Conservation (phyloP, 169 alveolate genomes). For the Plasmodium sp. region DNA sequence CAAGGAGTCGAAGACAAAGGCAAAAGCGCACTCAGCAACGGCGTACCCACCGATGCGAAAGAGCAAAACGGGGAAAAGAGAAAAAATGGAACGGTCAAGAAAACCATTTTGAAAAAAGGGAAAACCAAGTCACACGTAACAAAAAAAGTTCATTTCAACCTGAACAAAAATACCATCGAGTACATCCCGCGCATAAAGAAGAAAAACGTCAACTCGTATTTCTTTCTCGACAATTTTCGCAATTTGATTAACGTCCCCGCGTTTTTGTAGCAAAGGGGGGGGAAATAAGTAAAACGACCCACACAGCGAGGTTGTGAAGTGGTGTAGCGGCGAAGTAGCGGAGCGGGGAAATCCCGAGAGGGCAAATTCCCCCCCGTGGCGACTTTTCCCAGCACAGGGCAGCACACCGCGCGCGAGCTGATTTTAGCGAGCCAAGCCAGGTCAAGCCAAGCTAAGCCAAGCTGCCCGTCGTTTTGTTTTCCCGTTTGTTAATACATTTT, state of each 20-base stretch:
- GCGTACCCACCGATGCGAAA: not conserved
- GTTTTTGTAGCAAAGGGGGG: constrained; percentile 6
- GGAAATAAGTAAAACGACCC: not conserved
- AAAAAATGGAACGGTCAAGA: constrained; percentile 2
- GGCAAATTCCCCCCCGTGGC: not conserved
- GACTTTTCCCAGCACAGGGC: not conserved
- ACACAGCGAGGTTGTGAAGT: not conserved
- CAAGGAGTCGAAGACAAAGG: not conserved
- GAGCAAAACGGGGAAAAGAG: not conserved
- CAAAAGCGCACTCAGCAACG: not conserved
- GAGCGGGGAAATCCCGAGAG: not conserved
- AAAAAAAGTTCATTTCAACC: constrained; percentile 50
- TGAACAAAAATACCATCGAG: constrained; percentile 50
- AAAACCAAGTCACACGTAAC: constrained; percentile 30
- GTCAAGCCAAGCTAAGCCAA: not conserved
- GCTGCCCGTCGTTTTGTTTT: not conserved
- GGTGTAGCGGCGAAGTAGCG: not conserved
- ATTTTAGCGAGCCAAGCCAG: not conserved
- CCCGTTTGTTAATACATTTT: not conserved
- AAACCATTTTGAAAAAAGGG: constrained; percentile 64
- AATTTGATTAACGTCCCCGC: constrained; percentile 41
- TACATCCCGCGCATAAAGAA: constrained; percentile 50
- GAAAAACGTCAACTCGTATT: constrained; percentile 12
- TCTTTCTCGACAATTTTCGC: constrained; percentile 36
- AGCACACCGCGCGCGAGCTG: not conserved